These are phyloP conservation scores for Kodamaea suecica DNA, from an alignment of 1,139 yeast species.

Conservation along the genomic window DNA sequence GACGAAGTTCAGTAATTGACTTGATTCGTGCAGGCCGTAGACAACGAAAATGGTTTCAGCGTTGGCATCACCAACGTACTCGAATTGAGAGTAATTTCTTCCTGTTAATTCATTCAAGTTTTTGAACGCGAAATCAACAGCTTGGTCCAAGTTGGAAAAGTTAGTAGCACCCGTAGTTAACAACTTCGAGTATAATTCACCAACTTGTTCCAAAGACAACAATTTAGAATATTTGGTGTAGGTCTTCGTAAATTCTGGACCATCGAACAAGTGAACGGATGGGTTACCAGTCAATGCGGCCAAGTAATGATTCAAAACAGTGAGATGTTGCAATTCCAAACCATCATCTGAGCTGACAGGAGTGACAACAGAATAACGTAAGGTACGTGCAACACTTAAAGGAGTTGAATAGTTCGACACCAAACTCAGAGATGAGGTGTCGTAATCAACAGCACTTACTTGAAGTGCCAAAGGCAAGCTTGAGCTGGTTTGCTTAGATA, in stretches of 20 bases:
- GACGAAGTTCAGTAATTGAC: slow-evolving; percentile 49
- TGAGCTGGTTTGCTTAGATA: slow-evolving; percentile 36
- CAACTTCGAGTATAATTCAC: slow-evolving; percentile 39
- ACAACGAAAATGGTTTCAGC: slow-evolving; percentile 74
- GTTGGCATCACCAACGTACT: slow-evolving; percentile 59
- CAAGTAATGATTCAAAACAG: slow-evolving; percentile 64
- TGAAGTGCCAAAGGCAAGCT: slow-evolving; percentile 66
- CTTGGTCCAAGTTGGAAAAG: slow-evolving; percentile 34
- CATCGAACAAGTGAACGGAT: slow-evolving; percentile 74
- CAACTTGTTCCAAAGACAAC: slow-evolving; percentile 44
- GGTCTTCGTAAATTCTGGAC: slow-evolving; percentile 62
- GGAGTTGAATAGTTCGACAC: slow-evolving; percentile 69
- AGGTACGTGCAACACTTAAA: slow-evolving; percentile 57
- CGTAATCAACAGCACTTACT: slow-evolving; percentile 72
- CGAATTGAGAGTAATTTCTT: slow-evolving; percentile 61
- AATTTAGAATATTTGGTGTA: slow-evolving; percentile 49
- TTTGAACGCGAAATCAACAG: slow-evolving; percentile 39
- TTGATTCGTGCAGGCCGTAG: slow-evolving; percentile 69
- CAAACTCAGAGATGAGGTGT: slow-evolving; percentile 47
- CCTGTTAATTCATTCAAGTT: slow-evolving; percentile 59
- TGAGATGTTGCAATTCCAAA: slow-evolving; percentile 62
- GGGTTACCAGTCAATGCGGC: slow-evolving; percentile 55
- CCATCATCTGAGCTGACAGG: slow-evolving; percentile 53
- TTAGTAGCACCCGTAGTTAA: slow-evolving; percentile 21
- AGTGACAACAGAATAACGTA: slow-evolving; percentile 70